These are phyloP conservation scores for Penicillium sumatraense DNA, from an alignment of 2,329 filamentous ascomycete genomes.

Conservation along the genomic window DNA sequence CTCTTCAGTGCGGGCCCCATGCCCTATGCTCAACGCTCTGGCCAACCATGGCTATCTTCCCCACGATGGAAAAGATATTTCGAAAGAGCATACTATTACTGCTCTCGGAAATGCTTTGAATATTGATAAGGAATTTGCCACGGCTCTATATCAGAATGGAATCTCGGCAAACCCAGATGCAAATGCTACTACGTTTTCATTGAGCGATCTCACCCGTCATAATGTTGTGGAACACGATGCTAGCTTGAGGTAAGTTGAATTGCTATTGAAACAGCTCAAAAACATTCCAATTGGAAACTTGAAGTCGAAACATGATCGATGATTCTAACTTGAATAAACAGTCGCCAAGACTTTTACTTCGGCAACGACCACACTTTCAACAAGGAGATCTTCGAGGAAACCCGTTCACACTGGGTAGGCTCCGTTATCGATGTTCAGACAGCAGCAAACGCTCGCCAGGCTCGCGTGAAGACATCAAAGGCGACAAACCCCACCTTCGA, in stretches of 20 bases:
- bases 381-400: constrained; percentile 8
- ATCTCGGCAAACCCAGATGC: constrained; percentile 5
- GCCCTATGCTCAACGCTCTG: constrained; percentile 1
- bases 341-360: constrained; percentile 10
- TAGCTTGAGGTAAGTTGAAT: constrained; percentile 18
- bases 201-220: constrained; percentile 12
- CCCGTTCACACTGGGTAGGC: constrained; percentile 6
- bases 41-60: constrained; percentile 3
- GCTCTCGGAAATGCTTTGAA: constrained; percentile 18
- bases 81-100: constrained; percentile 38
- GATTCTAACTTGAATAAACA: not conserved
- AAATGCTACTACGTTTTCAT: constrained; percentile 10
- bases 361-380: constrained; percentile 12
- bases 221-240: constrained; percentile 22
- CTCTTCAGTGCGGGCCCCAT: constrained; percentile 32
- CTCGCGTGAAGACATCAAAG: not conserved
- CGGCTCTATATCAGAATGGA: not conserved
- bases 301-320: not conserved
- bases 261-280: not conserved
- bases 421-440: constrained; percentile 1
- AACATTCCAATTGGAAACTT: not conserved
- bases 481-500: constrained; percentile 1
- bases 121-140: constrained; percentile 5
- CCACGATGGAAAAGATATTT: constrained; percentile 32
- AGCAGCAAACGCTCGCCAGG: not conserved